A percentile compares a stretch with the other conserved stretches of the same genome.
These are phyloP conservation scores for Cercis canadensis DNA, from an alignment of 306 rosid species.

Conservation along the genomic window DNA sequence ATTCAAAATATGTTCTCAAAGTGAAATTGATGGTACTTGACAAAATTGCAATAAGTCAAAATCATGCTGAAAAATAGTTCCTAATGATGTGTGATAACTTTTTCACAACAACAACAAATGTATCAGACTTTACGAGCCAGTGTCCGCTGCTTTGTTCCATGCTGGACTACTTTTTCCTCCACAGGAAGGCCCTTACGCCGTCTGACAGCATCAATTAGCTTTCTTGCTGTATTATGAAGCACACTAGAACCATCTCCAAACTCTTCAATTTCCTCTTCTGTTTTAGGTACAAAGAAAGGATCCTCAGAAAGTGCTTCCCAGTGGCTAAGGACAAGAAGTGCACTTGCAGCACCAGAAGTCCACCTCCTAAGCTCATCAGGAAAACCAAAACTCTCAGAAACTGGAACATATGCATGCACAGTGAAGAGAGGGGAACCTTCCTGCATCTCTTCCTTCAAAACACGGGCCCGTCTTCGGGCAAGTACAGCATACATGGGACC, in stretches of 20 bases:
- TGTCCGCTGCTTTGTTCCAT: slow-evolving; percentile 94
- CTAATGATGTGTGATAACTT: too few species aligned
- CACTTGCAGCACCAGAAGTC: slow-evolving; percentile 90
- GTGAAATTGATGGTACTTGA: background rate
- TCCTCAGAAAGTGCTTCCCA: slow-evolving; percentile 90
- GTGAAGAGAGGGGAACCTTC: slow-evolving; percentile 95
- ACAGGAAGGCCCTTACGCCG: slow-evolving; percentile 87
- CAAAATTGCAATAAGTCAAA: slow-evolving; percentile 36
- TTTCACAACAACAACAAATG: slow-evolving; percentile 20
- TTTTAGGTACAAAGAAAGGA: slow-evolving; percentile 92
- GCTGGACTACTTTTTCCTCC: slow-evolving; percentile 91
- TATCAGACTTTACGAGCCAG: slow-evolving; percentile 81
- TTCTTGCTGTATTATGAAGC: slow-evolving; percentile 91
- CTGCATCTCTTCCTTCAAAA: slow-evolving; percentile 94
- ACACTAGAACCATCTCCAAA: slow-evolving; percentile 94
- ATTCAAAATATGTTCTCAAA: background rate
- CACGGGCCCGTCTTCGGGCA: slow-evolving; percentile 74
- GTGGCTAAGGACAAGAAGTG: slow-evolving; percentile 88
- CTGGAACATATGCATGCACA: slow-evolving; percentile 88
- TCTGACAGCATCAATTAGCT: slow-evolving; percentile 74
- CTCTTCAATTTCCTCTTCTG: slow-evolving; percentile 93
- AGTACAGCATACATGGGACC: slow-evolving; percentile 93
- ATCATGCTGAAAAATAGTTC: slow-evolving; percentile 17
- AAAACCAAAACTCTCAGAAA: slow-evolving; percentile 91
- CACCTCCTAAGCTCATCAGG: slow-evolving; percentile 86